These are phyloP conservation scores for Leccinum variicolor DNA, from an alignment of 768 basidiomycete species.

Conservation along the genomic window DNA sequence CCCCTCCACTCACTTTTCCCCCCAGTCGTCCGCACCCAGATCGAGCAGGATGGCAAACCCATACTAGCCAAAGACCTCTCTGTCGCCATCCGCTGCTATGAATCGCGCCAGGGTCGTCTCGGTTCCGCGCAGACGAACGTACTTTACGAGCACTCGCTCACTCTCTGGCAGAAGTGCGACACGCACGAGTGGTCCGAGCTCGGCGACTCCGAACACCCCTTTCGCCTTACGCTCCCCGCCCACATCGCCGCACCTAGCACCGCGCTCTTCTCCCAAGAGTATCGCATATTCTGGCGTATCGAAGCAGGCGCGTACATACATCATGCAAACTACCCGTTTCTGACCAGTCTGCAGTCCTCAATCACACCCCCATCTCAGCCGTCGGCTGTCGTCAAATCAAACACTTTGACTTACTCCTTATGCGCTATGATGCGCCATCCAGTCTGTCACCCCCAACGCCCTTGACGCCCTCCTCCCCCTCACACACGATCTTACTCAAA, in stretches of 20 bases:
- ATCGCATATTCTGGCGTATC: conserved; percentile 77
- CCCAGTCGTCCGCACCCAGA: conserved; percentile 64
- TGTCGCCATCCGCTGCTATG: conserved; percentile 81
- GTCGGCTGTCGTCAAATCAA: conserved; percentile 68
- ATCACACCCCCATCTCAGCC: conserved; percentile 59
- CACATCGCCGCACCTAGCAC: conserved; percentile 64
- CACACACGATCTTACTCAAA: conserved; percentile 40
- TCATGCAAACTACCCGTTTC: conserved; percentile 7
- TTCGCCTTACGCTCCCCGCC: conserved; percentile 65
- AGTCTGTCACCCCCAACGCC: conserved; percentile 35
- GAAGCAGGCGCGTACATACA: conserved; percentile 63
- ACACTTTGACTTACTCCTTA: conserved; percentile 68
- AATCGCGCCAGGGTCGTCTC: conserved; percentile 64
- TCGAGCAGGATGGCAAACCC: conserved; percentile 67
- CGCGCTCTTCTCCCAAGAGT: conserved; percentile 65
- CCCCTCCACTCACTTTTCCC: conserved; percentile 1
- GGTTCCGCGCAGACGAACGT: conserved; percentile 57
- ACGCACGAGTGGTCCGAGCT: conserved; percentile 56
- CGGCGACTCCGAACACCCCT: conserved; percentile 65
- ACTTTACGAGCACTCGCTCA: conserved; percentile 62
- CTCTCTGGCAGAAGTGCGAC: conserved; percentile 67
- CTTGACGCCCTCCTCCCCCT: conserved; percentile 33
- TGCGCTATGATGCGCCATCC: conserved; percentile 63
- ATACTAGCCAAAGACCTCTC: conserved; percentile 64
- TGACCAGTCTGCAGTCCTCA: conserved; percentile 49